Evolutionary conservation across 495 filamentous ascomycete species (phyloP), one percentile per base, ranked within the genome.

Genomic region (Daldinia caldariorum): DNA sequence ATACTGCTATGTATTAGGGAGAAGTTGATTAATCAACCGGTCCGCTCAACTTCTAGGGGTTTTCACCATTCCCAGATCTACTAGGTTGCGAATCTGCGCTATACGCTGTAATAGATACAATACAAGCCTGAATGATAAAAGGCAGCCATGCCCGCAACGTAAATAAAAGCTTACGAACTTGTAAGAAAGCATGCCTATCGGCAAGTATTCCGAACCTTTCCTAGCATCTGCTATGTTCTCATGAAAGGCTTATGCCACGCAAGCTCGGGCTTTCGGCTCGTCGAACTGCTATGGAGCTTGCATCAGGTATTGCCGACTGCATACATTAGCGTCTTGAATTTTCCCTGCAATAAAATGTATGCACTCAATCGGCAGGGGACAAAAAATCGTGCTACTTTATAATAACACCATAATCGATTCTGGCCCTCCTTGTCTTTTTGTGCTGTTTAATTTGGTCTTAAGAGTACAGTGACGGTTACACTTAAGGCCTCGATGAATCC

Each of bases 21-120:
- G 29, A 35, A 49, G 62, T 31, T 49, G 31, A 7, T 35, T 2
- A 51, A 51, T 6, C 13, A 26, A 29, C 20, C 41, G 45, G 31
- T 63, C 45, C 49, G 13, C 57, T 49, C 32, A 58, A 34, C 26
- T 26, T 26, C 26, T 26, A 26, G 12, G 58, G 38, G 35, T 61
- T 45, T 45, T 20, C 26, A 43, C 2, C 47, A 60, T 56, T 64
- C 38, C 49, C 32, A 69, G 59, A 63, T 69, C 45, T 63, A 26
- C 22, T 29, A 51, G 26, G 20, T 37, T 18, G 31, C 16, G 9
- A 37, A 51, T 41, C 41, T 16, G 4, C 26, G 26, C 26, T 26
- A 26, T 0, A 31, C 45, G 6, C 34, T 35, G 34, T 26, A 38
- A 6, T 38, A 3, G 8, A 37, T 20, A 18, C 16, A 9, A 10